phyloP scores from a whole-genome alignment of 805 yeast genomes.

The Barnettozyma pratensis region DNA sequence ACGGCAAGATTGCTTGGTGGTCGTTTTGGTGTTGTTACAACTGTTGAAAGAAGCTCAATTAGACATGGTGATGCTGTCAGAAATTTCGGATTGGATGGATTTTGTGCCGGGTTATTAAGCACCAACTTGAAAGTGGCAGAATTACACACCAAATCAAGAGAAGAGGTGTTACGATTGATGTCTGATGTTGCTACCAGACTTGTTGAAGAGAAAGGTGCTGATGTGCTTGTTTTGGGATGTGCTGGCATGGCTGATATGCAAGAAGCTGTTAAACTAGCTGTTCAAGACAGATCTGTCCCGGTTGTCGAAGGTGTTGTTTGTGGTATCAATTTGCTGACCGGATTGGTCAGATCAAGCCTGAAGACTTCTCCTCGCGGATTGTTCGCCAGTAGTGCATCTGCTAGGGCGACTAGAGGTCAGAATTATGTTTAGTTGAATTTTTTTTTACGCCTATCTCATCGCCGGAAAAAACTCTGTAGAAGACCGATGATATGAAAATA shows the following conservation, averaged over 20 bases:
- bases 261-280: conserved; percentile 21
- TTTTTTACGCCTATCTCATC: not conserved
- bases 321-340: conserved; percentile 23
- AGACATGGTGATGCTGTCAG: conserved; percentile 29
- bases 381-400: conserved; percentile 19
- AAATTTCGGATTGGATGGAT: conserved; percentile 25
- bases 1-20: conserved; percentile 29
- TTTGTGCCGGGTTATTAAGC: conserved; percentile 30
- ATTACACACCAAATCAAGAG: conserved; percentile 27
- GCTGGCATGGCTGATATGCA: conserved; percentile 30
- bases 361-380: conserved; percentile 28
- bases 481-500: too few relatives aligned
- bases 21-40: conserved; percentile 29
- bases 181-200: conserved; percentile 21
- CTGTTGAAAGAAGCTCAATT: conserved; percentile 27
- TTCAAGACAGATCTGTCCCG: conserved; percentile 15
- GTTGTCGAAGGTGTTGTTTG: conserved; percentile 26
- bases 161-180: conserved; percentile 26
- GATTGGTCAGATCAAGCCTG: conserved; percentile 20
- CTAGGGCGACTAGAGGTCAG: conserved; percentile 21
- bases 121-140: conserved; percentile 30
- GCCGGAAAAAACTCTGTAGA: not conserved
- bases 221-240: conserved; percentile 27
- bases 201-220: conserved; percentile 27
- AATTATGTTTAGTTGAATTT: conserved; percentile 6